Base-by-base conservation (phyloP, 129 eudicot genomes). In the Artemisia annua region DNA sequence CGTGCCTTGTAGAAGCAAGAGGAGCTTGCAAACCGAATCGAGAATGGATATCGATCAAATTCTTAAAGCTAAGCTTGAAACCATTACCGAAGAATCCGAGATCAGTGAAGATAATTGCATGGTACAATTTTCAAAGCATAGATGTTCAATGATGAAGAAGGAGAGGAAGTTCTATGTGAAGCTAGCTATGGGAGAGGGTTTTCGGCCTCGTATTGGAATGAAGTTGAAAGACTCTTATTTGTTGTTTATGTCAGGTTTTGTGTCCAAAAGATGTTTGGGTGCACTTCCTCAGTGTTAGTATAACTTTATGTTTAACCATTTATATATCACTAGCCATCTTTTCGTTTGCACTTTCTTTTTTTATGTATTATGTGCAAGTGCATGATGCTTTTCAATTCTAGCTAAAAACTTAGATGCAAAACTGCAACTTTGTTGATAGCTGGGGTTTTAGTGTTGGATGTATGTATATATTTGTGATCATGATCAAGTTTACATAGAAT, bases 31-130 rank as follows among this genome's bases (percentile, higher is more conserved):
- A 15, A 56, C 66, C 5, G 90, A 89, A 51, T 71, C 86, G 48
- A 51, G 84, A n/a, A 80, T 84, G 85, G 90, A 81, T 30, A 87
- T 89, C 8, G 88, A 87, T 10, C 87, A 89, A 43, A 84, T 89
- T 49, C 81, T 89, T 14, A 81, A 89, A 78, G 86, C 83, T 15
- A 89, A 89, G 70, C 93, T 89, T 48, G 88, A 71, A 61, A 89
- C 93, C 4, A 89, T 89, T 74, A 71, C 68, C 19, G 92, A 87
- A 71, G 83, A 80, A 61, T 52, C 83, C 5, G 87, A 85, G 63
- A 69, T 65, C 15, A 32, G 46, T 6, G 66, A 65, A 60, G 81
- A 69, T 43, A 14, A 48, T 16, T 66, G 49, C 26, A 61, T 22
- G 69, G 55, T 28, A 46, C 48, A 71, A 16, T 2, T 77, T 50